Conservation (phyloP, 1,284 basidiomycete genomes). For the Phenoliferia sp. region DNA sequence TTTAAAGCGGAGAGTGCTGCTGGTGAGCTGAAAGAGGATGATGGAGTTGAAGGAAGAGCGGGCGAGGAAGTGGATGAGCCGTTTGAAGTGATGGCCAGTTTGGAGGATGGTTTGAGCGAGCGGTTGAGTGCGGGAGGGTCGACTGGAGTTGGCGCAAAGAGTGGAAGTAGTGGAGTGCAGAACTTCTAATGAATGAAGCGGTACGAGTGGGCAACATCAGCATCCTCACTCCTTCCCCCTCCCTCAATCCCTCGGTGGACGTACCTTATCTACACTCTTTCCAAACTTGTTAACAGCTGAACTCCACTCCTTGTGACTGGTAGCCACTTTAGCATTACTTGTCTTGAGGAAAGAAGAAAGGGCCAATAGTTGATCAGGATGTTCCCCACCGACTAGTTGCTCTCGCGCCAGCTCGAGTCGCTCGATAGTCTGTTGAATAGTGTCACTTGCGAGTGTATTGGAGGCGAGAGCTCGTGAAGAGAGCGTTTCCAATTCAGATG, state of each 20-base stretch:
- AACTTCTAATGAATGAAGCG: conserved; percentile 60
- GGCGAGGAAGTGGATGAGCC: background rate
- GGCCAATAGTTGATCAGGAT: conserved; percentile 12
- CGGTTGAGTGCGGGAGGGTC: conserved; percentile 1
- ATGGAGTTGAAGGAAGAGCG: conserved; percentile 46
- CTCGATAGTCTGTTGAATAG: conserved; percentile 20
- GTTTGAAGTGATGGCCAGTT: background rate
- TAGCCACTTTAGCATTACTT: conserved; percentile 52
- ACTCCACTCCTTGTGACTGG: conserved; percentile 81
- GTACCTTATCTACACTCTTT: conserved; percentile 82
- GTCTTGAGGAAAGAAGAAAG: conserved; percentile 18
- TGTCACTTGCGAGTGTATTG: background rate
- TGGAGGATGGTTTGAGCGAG: no score
- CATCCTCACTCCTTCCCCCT: background rate
- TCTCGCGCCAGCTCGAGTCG: conserved; percentile 19
- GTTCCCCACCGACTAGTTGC: conserved; percentile 1
- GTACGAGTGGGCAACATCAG: background rate
- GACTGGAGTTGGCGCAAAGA: conserved; percentile 14
- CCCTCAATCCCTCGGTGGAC: conserved; percentile 3
- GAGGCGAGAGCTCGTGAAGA: background rate
- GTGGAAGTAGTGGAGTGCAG: conserved; percentile 48
- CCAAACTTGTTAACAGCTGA: conserved; percentile 67
- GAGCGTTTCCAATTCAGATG: background rate
- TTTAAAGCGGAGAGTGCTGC: conserved; percentile 62
- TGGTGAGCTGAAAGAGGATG: conserved; percentile 62